Base-by-base conservation (phyloP, 2,329 filamentous ascomycete genomes). In the Penicillium sclerotiorum region DNA sequence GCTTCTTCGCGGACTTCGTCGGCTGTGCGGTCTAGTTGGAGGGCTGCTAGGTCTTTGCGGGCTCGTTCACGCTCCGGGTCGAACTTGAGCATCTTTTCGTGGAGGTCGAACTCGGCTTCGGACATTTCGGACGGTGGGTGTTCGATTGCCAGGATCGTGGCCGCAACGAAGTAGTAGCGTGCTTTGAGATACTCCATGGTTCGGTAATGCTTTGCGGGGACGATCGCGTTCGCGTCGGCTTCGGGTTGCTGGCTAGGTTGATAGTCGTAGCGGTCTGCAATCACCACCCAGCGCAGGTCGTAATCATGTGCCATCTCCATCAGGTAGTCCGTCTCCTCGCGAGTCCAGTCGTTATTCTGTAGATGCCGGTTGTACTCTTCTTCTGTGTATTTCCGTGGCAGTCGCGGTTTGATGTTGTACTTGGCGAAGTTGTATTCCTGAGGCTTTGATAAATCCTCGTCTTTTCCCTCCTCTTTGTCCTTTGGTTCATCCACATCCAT, bases 1-100 rank as follows among this genome's bases (percentile, higher is more conserved):
- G 95, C 89, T 73, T 99, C 94, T 69, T 99, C 94, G 55, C 89
- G 86, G 21, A 93, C 89, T 72, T 99, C 93, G 56, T 96, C 90
- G 55, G 86, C 86, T 8, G 87, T 88, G 33, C 94, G 84, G 40
- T 86, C 84, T 57, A 97, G 81, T 39, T 92, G 84, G 42, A 87
- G 85, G 56, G 88, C 82, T 3, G 91, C 93, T 63, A 96, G 89
- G 49, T 88, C 84, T 74, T 97, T 99, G 55, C 94, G 85, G 45
- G 84, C 78, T 20, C 80, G 81, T 72, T 99, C 94, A 60, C 89
- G 85, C 13, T 82, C 79, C 0, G 91, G 84, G 62, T 96, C 89
- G 77, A 93, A 99, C 58, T 89, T 90, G 42, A 84, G 81, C 82
- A 97, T 92, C 51, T 85, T 86, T 66, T 95, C 89, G 72, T 96